Conservation (phyloP, 495 filamentous ascomycete species). For the Delitschia confertaspora region DNA sequence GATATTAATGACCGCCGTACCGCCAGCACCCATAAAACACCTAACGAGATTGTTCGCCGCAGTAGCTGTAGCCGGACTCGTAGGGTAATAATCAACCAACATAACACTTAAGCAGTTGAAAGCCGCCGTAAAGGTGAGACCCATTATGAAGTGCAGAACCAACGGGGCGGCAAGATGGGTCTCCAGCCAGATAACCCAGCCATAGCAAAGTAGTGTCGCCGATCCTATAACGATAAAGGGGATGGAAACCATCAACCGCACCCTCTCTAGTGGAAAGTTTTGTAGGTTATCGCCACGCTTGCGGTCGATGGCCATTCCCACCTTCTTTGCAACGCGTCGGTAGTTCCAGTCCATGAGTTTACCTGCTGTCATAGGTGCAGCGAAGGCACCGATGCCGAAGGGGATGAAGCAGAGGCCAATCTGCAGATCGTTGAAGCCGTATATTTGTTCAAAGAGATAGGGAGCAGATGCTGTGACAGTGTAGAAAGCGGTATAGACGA, state of each 20-base stretch:
- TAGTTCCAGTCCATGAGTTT: conserved; percentile 37
- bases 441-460: conserved; percentile 52
- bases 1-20: conserved; percentile 54
- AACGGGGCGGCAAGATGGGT: conserved; percentile 31
- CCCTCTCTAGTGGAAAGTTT: conserved; percentile 45
- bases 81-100: conserved; percentile 58
- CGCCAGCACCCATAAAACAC: conserved; percentile 59
- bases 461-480: conserved; percentile 51
- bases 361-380: conserved; percentile 25
- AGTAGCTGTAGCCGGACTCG: conserved; percentile 52
- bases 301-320: conserved; percentile 30
- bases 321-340: conserved; percentile 37
- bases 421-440: conserved; percentile 57
- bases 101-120: conserved; percentile 48
- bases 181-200: conserved; percentile 34
- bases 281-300: conserved; percentile 34
- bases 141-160: conserved; percentile 53
- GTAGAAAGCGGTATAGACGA: conserved; percentile 51
- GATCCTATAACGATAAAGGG: conserved; percentile 26
- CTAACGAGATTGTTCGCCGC: conserved; percentile 63
- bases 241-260: conserved; percentile 35
- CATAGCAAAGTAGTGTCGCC: conserved; percentile 32
- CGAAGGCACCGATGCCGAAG: conserved; percentile 26
- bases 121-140: conserved; percentile 45
- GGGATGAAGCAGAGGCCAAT: conserved; percentile 50